These are phyloP conservation scores for Camelina laxa DNA, from an alignment of 345 rosid genomes.

Conservation along the genomic window DNA sequence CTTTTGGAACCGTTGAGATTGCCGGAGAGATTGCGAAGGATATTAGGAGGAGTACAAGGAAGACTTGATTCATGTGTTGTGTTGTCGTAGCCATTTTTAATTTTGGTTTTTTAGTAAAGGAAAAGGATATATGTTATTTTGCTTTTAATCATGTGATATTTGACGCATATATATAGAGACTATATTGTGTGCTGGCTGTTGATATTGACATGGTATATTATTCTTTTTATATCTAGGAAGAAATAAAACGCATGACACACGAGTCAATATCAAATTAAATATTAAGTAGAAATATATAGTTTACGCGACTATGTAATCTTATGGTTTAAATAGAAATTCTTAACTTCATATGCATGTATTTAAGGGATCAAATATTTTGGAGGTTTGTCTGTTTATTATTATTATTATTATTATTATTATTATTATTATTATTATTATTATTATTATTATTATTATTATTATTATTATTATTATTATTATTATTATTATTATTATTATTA, in stretches of 20 bases:
- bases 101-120: slow-evolving; percentile 8
- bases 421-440: no score
- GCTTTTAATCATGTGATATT: neutral
- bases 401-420: no score
- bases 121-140: neutral
- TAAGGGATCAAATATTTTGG: no score
- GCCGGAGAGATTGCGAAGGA: slow-evolving; percentile 37
- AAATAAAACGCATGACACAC: slow-evolving; percentile 31
- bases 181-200: neutral
- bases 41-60: slow-evolving; percentile 27
- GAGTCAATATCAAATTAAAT: neutral
- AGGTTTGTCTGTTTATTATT: no score
- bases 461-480: no score
- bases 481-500: no score
- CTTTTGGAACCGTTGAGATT: slow-evolving; percentile 39
- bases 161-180: slow-evolving; percentile 12
- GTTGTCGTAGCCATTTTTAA: slow-evolving; percentile 20
- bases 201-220: slow-evolving; percentile 8
- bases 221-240: slow-evolving; percentile 15
- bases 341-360: neutral
- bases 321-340: neutral
- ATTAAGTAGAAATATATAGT: neutral
- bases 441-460: no score
- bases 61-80: slow-evolving; percentile 32
- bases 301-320: neutral